Percentiles rank a stretch among this genome's conserved stretches.
These are phyloP conservation scores for Cryptococcus sp. DNA, from an alignment of 1,284 basidiomycete species.

Conservation along the genomic window DNA sequence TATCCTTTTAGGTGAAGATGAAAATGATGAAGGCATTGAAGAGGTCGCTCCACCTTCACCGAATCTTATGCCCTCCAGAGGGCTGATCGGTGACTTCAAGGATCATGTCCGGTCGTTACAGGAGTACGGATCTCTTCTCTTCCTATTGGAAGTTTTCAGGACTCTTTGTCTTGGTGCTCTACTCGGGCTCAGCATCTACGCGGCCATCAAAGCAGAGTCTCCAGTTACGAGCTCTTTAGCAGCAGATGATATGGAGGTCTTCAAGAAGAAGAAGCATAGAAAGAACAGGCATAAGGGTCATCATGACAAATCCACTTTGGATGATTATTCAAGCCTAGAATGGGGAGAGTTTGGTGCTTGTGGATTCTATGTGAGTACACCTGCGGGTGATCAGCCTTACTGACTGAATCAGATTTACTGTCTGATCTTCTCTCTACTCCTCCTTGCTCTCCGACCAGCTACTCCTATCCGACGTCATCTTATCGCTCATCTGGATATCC, in stretches of 20 bases:
- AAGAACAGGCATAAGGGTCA: slow-evolving; percentile 30
- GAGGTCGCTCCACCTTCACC: slow-evolving; percentile 14
- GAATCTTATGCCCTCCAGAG: slow-evolving; percentile 36
- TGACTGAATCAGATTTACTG: slow-evolving; percentile 30
- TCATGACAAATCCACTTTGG: slow-evolving; percentile 27
- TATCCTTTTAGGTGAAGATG: slow-evolving; percentile 22
- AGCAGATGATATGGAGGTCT: slow-evolving; percentile 4
- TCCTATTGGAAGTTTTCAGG: slow-evolving; percentile 39
- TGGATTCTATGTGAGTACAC: slow-evolving; percentile 41
- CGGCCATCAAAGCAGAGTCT: slow-evolving; percentile 39
- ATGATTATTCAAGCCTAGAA: slow-evolving; percentile 42
- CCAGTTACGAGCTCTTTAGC: slow-evolving; percentile 7
- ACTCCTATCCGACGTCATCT: slow-evolving; percentile 34
- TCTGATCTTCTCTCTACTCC: slow-evolving; percentile 36
- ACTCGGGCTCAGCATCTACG: slow-evolving; percentile 42
- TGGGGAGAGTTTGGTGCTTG: slow-evolving; percentile 44
- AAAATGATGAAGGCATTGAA: slow-evolving; percentile 13
- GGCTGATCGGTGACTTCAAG: slow-evolving; percentile 37
- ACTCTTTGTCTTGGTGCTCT: slow-evolving; percentile 34
- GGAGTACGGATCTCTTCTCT: slow-evolving; percentile 37
- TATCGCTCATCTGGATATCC: slow-evolving; percentile 38
- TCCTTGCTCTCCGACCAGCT: slow-evolving; percentile 33
- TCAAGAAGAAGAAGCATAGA: slow-evolving; percentile 35
- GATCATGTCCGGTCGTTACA: slow-evolving; percentile 34
- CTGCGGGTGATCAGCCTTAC: neutral